These are phyloP conservation scores for Citrullus colocynthis DNA, from an alignment of 306 rosid genomes.

Conservation along the genomic window DNA sequence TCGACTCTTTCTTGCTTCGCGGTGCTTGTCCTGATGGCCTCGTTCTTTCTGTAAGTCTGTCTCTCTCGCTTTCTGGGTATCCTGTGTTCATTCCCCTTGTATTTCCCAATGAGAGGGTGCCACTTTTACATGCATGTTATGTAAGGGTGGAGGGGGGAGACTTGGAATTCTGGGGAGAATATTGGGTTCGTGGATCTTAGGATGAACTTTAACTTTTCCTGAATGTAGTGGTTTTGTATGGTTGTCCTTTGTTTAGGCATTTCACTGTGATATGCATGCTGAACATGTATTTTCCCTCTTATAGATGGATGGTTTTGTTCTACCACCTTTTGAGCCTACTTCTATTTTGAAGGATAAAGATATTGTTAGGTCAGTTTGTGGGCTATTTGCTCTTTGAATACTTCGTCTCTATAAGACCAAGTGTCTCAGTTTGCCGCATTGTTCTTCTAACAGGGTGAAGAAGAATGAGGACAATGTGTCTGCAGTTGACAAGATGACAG, in stretches of 20 bases:
- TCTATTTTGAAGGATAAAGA: constrained; percentile 73
- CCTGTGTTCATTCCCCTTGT: no score
- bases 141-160: background rate
- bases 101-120: background rate
- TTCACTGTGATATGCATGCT: background rate
- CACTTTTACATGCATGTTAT: background rate
- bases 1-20: constrained; percentile 33
- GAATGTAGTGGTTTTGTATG: background rate
- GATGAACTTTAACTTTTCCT: background rate
- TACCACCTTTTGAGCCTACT: constrained; percentile 79
- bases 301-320: constrained; percentile 89
- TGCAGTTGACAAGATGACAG: constrained; percentile 14
- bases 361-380: constrained; percentile 45
- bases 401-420: background rate
- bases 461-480: constrained; percentile 28
- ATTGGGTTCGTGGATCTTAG: no score
- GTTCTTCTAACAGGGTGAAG: constrained; percentile 36
- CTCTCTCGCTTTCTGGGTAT: background rate
- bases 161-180: background rate
- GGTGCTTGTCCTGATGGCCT: constrained; percentile 58
- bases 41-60: constrained; percentile 42
- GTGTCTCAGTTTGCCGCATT: background rate
- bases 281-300: constrained; percentile 2
- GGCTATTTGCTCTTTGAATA: background rate
- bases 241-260: background rate